Evolutionary conservation across 495 filamentous ascomycete genomes (phyloP).

Genomic region (Hypomontagnella submonticulosa): DNA sequence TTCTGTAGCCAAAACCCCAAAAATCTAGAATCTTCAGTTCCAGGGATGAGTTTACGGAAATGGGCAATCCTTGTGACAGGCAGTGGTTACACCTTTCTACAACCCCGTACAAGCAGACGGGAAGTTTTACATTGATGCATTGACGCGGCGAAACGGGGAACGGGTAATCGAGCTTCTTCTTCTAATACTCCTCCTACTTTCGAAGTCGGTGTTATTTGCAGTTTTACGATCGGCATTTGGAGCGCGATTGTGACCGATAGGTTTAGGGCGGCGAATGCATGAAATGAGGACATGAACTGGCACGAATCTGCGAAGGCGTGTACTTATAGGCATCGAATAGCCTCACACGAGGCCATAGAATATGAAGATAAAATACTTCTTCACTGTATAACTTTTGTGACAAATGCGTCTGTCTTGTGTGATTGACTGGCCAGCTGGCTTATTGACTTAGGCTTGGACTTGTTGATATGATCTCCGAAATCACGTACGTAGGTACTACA

Average conservation of each 20-base stretch:
- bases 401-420: too few species aligned
- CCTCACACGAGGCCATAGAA: slow-evolving; percentile 11
- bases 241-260: slow-evolving; percentile 16
- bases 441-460: too few species aligned
- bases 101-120: slow-evolving; percentile 2
- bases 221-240: slow-evolving; percentile 18
- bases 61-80: neutral
- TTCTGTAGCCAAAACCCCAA: neutral
- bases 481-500: too few species aligned
- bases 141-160: slow-evolving; percentile 36
- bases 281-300: slow-evolving; percentile 33
- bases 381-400: neutral
- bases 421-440: too few species aligned
- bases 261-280: slow-evolving; percentile 25
- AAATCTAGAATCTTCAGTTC: neutral
- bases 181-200: slow-evolving; percentile 7
- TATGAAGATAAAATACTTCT: slow-evolving; percentile 13
- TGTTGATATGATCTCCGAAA: too few species aligned
- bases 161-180: neutral
- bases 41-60: slow-evolving; percentile 19
- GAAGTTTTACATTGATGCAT: slow-evolving; percentile 36
- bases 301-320: slow-evolving; percentile 24
- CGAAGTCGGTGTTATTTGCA: slow-evolving; percentile 6
- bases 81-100: slow-evolving; percentile 2
- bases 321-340: slow-evolving; percentile 29